Percentiles rank a stretch among this genome's conserved stretches.
Conservation (phyloP, 352 stramenopile genomes). For the Phytophthora vignae region DNA sequence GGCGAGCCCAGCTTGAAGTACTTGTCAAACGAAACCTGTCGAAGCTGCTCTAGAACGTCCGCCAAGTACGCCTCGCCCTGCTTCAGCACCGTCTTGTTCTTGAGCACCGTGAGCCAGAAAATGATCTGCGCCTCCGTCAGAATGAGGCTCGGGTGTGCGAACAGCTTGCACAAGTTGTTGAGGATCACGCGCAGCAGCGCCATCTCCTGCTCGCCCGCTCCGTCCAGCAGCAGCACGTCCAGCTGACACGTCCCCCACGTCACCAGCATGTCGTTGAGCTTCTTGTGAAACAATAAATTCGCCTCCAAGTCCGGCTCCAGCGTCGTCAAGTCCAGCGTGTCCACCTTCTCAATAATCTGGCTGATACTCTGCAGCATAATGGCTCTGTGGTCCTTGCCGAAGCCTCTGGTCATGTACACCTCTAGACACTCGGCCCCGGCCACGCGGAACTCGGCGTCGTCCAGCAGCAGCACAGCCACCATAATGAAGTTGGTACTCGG, state of each 20-base stretch:
- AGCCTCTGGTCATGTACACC: slow-evolving; percentile 70
- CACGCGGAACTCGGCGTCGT: slow-evolving; percentile 60
- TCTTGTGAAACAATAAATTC: slow-evolving; percentile 74
- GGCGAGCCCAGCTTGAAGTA: slow-evolving; percentile 84
- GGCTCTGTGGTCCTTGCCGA: slow-evolving; percentile 72
- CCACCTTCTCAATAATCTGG: slow-evolving; percentile 68
- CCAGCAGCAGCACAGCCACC: slow-evolving; percentile 67
- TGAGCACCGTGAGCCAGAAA: slow-evolving; percentile 77
- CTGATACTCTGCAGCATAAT: slow-evolving; percentile 72
- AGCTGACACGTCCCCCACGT: slow-evolving; percentile 76
- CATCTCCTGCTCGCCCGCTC: slow-evolving; percentile 50
- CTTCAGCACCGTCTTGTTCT: slow-evolving; percentile 71
- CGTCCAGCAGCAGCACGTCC: slow-evolving; percentile 59
- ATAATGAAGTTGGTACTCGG: slow-evolving; percentile 68
- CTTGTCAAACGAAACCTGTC: slow-evolving; percentile 75
- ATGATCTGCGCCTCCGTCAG: slow-evolving; percentile 78
- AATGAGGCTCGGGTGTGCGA: slow-evolving; percentile 72
- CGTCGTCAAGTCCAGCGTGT: slow-evolving; percentile 50
- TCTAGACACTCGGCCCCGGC: slow-evolving; percentile 74
- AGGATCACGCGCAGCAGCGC: slow-evolving; percentile 56
- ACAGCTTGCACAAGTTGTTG: slow-evolving; percentile 61
- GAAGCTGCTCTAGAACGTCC: slow-evolving; percentile 56
- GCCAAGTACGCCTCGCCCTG: slow-evolving; percentile 46
- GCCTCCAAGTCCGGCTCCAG: slow-evolving; percentile 54
- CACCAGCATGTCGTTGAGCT: slow-evolving; percentile 81